Conservation (phyloP, 208 protist species). For the Acanthamoeba healyi region DNA sequence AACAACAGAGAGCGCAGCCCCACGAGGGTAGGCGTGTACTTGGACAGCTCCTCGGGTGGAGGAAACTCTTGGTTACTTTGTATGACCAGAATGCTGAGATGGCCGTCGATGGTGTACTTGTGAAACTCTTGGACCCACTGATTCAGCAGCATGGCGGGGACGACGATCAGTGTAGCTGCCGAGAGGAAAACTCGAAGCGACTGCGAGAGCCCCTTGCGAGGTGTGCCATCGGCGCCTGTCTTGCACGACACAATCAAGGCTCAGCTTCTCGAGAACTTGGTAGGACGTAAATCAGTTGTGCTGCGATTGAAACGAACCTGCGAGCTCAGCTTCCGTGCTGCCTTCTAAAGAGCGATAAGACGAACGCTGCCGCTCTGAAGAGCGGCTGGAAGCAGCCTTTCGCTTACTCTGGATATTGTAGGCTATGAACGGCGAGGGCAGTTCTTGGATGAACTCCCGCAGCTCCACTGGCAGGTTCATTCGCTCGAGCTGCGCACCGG, state of each 20-base stretch:
- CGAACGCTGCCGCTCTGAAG: neutral
- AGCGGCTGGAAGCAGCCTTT: neutral
- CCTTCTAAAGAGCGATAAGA: no score
- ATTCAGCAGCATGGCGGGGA: conserved; percentile 36
- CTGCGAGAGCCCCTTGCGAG: neutral
- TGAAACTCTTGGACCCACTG: conserved; percentile 72
- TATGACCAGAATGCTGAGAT: conserved; percentile 27
- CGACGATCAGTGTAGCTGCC: conserved; percentile 35
- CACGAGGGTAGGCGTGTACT: neutral
- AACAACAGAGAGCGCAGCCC: no score
- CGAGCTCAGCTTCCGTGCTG: no score
- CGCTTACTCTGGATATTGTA: conserved; percentile 32
- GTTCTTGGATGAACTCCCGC: conserved; percentile 14
- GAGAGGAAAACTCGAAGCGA: conserved; percentile 30
- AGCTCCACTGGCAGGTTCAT: conserved; percentile 47
- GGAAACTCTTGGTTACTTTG: conserved; percentile 48
- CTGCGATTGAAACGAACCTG: no score
- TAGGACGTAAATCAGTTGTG: no score
- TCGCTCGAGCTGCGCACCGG: conserved; percentile 6
- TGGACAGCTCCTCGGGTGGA: conserved; percentile 37
- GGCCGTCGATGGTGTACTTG: conserved; percentile 44
- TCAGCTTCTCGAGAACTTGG: no score
- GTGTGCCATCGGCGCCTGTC: neutral
- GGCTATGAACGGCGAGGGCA: conserved; percentile 53
- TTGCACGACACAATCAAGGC: no score